Conservation (phyloP, 2,329 filamentous ascomycete genomes). For the Ophiocordyceps robertsii region DNA sequence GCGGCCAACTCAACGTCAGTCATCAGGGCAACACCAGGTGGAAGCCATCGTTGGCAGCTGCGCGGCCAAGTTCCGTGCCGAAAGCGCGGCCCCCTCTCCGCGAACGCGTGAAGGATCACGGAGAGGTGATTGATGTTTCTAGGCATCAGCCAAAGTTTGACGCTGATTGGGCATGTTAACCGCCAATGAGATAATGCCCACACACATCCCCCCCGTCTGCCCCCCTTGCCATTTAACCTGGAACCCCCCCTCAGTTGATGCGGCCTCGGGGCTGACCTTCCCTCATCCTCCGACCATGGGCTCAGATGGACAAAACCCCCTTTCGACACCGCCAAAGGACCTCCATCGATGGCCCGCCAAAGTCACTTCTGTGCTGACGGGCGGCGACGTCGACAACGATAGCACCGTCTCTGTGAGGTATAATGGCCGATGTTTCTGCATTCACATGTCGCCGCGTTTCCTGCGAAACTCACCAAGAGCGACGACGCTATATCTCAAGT, state of each 20-base stretch:
- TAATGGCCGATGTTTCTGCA: not conserved
- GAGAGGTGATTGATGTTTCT: not conserved
- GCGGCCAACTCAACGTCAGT: too few species aligned
- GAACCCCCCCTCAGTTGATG: not conserved
- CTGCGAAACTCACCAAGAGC: not conserved
- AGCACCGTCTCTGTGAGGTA: not conserved
- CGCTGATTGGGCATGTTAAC: not conserved
- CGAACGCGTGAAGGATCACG: not conserved
- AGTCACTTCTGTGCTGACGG: not conserved
- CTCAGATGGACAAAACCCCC: not conserved
- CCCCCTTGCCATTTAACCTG: not conserved
- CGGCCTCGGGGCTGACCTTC: not conserved
- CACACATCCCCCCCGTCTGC: too few species aligned
- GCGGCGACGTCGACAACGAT: not conserved
- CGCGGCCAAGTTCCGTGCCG: too few species aligned
- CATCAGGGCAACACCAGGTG: too few species aligned
- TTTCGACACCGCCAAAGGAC: not conserved
- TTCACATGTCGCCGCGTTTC: conserved; percentile 1
- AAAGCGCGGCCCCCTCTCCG: not conserved
- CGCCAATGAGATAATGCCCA: not conserved
- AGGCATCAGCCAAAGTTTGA: not conserved
- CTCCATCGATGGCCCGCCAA: not conserved
- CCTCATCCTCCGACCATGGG: not conserved
- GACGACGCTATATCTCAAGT: not conserved
- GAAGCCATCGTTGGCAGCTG: too few species aligned